A percentile compares a stretch with the other conserved stretches of the same genome.
phyloP scores from a whole-genome alignment of 176 grass and related monocot species.

The Avena insularis region DNA sequence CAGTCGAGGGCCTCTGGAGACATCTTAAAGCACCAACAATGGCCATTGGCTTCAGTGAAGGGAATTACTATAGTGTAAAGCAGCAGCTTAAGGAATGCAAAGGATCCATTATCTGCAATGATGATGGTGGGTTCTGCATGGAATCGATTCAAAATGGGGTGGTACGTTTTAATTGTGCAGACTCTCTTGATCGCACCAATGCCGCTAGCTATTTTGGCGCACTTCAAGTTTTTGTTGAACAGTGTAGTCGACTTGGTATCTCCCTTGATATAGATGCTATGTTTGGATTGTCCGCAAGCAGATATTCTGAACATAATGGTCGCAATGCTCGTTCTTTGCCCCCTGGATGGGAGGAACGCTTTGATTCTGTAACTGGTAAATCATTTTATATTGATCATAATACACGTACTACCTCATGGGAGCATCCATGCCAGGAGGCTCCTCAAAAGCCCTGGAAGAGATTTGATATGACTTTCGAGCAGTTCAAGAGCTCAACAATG shows the following conservation, averaged over 20 bases:
- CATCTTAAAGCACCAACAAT: conserved; percentile 80
- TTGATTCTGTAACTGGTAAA: conserved; percentile 91
- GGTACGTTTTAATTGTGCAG: conserved; percentile 99
- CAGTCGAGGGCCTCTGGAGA: conserved; percentile 90
- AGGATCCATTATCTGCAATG: conserved; percentile 72
- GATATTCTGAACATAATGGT: conserved; percentile 62
- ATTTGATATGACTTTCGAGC: conserved; percentile 97
- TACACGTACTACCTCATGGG: conserved; percentile 87
- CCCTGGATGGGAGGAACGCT: conserved; percentile 92
- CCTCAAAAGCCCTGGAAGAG: conserved; percentile 88
- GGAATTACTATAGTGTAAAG: conserved; percentile 69
- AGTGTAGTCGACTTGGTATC: conserved; percentile 78
- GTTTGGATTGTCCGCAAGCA: conserved; percentile 65
- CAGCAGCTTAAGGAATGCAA: conserved; percentile 81
- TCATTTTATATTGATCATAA: conserved; percentile 97
- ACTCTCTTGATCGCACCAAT: conserved; percentile 98
- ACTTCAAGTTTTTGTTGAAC: conserved; percentile 99
- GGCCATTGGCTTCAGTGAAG: conserved; percentile 93
- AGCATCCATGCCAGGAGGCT: conserved; percentile 81
- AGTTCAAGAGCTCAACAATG: conserved; percentile 92
- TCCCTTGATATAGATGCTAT: conserved; percentile 78
- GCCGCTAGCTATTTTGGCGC: conserved; percentile 98
- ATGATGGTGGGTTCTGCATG: conserved; percentile 76
- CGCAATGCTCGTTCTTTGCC: conserved; percentile 65
- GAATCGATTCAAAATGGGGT: conserved; percentile 87